Evolutionary conservation across 1,284 basidiomycete genomes (phyloP), one percentile per base, ranked within the genome.

Genomic region (Papiliotrema fonsecae): DNA sequence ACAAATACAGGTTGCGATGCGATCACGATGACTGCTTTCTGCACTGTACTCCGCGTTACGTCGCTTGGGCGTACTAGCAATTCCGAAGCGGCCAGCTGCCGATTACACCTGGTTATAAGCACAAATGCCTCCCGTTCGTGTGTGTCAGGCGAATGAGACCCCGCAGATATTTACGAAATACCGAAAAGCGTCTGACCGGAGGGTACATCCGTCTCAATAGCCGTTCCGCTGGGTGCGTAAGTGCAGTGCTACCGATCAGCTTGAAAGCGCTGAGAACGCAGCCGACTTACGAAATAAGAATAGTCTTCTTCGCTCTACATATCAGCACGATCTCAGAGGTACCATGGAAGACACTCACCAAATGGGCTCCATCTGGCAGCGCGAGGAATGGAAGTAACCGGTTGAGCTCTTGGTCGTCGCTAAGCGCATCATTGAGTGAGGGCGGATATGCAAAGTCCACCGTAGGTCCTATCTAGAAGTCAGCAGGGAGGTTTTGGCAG

Each of bases 1-100:
- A 70, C 88, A 67, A 93, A 94, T 1, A 92, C 81, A 0, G 89
- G 89, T 62, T 88, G 89, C 4, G 85, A 85, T 2, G 90, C 92
- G 30, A 98, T 78, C 2, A 98, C 88, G 0, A 98, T 89, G 3
- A 99, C 88, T 0, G 96, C 94, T 69, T 98, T 99, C 72, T 99
- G 94, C 0, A 99, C 94, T 14, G 87, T 97, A 25, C 88, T 91
- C 18, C 94, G 82, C 6, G 94, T 97, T 9, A 98, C 90, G 62
- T 97, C 91, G 14, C 82, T 78, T 24, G 84, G 82, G 62, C 87
- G 87, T 47, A 85, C 83, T 5, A 91, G 76, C n/a, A 99, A 78
- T 19, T 85, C 79, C 1, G 86, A 79, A 2, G 92, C 78, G 6
- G 87, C 79, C 39, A 99, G 90, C 76, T 99, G 94, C 35, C 94